Evolutionary conservation across 2,329 filamentous ascomycete genomes (phyloP).

Genomic region (Trichoderma brevicompactum): DNA sequence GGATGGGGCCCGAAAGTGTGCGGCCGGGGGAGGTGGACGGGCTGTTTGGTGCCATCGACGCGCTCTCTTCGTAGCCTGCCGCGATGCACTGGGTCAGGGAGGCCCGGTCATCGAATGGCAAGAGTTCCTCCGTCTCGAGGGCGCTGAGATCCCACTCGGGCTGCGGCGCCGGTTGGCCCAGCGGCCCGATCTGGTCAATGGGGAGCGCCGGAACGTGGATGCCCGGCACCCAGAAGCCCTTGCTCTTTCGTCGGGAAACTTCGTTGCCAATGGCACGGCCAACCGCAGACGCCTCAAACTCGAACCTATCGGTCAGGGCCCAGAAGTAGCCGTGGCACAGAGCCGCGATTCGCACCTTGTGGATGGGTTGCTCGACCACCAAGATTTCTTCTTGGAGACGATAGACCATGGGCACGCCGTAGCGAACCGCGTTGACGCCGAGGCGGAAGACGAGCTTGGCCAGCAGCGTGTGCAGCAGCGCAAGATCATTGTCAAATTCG

Average conservation of each 20-base stretch:
- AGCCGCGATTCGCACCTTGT: conserved; percentile 80
- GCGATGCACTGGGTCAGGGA: conserved; percentile 76
- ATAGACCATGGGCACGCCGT: conserved; percentile 86
- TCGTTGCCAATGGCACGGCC: conserved; percentile 76
- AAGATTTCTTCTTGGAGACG: conserved; percentile 84
- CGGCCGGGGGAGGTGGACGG: conserved; percentile 72
- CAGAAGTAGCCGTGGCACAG: conserved; percentile 90
- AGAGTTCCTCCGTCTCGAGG: conserved; percentile 65
- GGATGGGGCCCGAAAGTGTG: conserved; percentile 63
- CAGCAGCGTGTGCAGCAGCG: conserved; percentile 77
- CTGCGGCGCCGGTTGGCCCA: conserved; percentile 51
- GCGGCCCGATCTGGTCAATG: conserved; percentile 63
- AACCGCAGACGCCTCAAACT: conserved; percentile 70
- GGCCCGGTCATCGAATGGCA: conserved; percentile 75
- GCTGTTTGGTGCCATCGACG: conserved; percentile 68
- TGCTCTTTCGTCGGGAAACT: conserved; percentile 72
- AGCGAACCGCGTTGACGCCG: conserved; percentile 79
- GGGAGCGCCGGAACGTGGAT: conserved; percentile 71
- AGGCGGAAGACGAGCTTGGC: conserved; percentile 74
- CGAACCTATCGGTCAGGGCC: conserved; percentile 75
- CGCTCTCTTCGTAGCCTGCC: conserved; percentile 66
- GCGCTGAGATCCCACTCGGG: conserved; percentile 55
- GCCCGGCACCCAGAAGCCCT: conserved; percentile 78
- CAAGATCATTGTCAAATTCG: conserved; percentile 72
- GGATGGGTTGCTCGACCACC: conserved; percentile 64